Conservation (phyloP, 73 alveolate genomes). For the Durusdinium trenchii region DNA sequence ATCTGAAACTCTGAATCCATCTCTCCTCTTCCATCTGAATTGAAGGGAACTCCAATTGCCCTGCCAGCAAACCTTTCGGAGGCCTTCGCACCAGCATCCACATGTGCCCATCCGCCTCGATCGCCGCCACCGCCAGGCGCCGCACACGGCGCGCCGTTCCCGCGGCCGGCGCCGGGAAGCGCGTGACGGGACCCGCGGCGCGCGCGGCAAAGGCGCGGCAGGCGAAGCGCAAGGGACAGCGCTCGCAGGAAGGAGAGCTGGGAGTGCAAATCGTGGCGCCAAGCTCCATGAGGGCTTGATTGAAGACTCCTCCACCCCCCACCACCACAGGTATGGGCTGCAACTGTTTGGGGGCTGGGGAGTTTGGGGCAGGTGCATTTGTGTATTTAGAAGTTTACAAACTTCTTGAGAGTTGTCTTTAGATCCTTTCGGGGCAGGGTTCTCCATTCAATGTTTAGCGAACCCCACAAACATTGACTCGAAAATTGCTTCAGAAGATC, state of each 20-base stretch:
- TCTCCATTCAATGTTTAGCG: too few relatives aligned
- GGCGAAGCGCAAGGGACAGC: constrained; percentile 28
- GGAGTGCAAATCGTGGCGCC: constrained; percentile 91
- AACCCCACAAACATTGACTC: too few relatives aligned
- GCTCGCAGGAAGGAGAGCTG: constrained; percentile 23
- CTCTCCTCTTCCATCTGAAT: neutral
- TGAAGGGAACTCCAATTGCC: constrained; percentile 61
- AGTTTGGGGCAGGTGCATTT: too few relatives aligned
- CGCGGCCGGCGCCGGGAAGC: neutral
- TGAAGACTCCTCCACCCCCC: constrained; percentile 52
- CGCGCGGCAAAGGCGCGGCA: constrained; percentile 24
- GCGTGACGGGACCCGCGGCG: neutral
- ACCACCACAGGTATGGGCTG: too few relatives aligned
- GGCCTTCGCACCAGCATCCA: constrained; percentile 92
- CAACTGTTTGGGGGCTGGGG: too few relatives aligned
- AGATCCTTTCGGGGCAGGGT: too few relatives aligned
- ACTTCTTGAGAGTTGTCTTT: too few relatives aligned
- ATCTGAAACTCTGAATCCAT: too few relatives aligned
- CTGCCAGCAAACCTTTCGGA: constrained; percentile 33
- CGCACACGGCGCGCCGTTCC: constrained; percentile 47
- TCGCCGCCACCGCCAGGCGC: constrained; percentile 61
- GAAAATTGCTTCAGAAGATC: too few relatives aligned
- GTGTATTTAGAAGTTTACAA: too few relatives aligned
- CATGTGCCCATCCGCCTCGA: constrained; percentile 2
- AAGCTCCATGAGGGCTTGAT: constrained; percentile 90